These are phyloP conservation scores for Pythium coloratum DNA, from an alignment of 352 stramenopile species.

Conservation along the genomic window DNA sequence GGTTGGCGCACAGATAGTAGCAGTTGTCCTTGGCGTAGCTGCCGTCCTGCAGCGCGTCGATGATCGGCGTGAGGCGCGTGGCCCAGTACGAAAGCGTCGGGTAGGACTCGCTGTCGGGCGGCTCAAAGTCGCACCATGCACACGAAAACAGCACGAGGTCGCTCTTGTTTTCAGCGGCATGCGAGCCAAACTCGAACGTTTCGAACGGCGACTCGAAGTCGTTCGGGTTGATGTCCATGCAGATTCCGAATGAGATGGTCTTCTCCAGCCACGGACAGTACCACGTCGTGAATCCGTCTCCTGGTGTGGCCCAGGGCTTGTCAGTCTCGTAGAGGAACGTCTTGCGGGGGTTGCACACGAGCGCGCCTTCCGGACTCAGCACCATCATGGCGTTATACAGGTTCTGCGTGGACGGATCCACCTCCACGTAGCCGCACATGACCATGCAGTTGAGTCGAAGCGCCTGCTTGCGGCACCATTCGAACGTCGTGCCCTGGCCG, in stretches of 20 bases:
- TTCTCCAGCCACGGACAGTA: conserved; percentile 76
- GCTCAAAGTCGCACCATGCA: conserved; percentile 81
- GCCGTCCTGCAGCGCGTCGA: conserved; percentile 36
- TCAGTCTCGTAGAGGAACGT: conserved; percentile 85
- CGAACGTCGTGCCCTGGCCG: conserved; percentile 53
- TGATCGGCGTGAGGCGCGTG: conserved; percentile 58
- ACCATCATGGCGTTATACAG: conserved; percentile 87
- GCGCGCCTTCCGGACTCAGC: conserved; percentile 59
- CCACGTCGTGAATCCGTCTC: conserved; percentile 63
- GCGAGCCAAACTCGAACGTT: conserved; percentile 67
- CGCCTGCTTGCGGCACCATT: conserved; percentile 69
- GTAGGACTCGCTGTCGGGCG: conserved; percentile 39
- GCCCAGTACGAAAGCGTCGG: conserved; percentile 77
- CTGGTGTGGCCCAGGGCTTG: conserved; percentile 74
- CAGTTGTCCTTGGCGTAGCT: conserved; percentile 54
- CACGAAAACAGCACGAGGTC: conserved; percentile 82
- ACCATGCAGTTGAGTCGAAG: conserved; percentile 61
- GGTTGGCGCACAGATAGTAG: conserved; percentile 78
- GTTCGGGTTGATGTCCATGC: conserved; percentile 90
- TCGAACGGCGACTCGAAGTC: conserved; percentile 73
- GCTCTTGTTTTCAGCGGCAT: conserved; percentile 48
- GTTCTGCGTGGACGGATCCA: conserved; percentile 22
- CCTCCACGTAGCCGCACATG: conserved; percentile 73
- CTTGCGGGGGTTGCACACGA: conserved; percentile 78
- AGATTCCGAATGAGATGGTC: conserved; percentile 84